phyloP scores from a whole-genome alignment of 331 rosid species.

The Phaseolus coccineus region DNA sequence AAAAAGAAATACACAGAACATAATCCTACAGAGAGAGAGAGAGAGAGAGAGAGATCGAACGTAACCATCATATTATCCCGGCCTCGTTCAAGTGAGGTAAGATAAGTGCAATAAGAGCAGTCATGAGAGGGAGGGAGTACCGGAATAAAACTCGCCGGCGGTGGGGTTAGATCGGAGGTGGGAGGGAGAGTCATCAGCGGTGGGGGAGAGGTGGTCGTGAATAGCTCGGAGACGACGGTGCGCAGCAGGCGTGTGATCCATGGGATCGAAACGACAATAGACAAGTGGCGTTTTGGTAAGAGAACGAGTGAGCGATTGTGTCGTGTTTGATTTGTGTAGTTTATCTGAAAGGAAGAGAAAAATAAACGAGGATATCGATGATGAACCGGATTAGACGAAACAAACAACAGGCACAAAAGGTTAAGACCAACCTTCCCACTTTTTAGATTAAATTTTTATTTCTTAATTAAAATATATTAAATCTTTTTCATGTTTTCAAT shows the following conservation, averaged over 20 bases:
- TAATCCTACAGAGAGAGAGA: not conserved
- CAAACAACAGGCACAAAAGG: constrained; percentile 38
- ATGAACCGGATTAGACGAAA: not conserved
- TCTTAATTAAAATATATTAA: not conserved
- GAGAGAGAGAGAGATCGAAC: not conserved
- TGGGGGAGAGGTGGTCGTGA: constrained; percentile 61
- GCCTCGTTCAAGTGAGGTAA: constrained; percentile 19
- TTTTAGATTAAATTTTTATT: no score
- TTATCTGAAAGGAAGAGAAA: not conserved
- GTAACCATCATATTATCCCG: not conserved
- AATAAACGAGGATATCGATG: not conserved
- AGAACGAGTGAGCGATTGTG: not conserved
- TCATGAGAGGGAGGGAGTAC: constrained; percentile 44
- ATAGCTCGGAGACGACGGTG: constrained; percentile 81
- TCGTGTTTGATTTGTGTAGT: not conserved
- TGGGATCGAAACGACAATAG: constrained; percentile 32
- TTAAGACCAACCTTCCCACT: not conserved
- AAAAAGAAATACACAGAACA: not conserved
- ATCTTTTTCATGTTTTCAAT: not conserved
- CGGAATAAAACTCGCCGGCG: constrained; percentile 75
- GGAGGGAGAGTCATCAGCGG: constrained; percentile 54
- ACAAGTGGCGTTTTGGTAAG: not conserved
- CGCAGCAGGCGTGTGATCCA: constrained; percentile 71
- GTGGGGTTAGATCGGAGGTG: constrained; percentile 67
- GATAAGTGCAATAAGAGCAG: constrained; percentile 11